Evolutionary conservation across 495 filamentous ascomycete genomes (phyloP), one percentile per base, ranked within the genome.

Genomic region (Durotheca rogersii): DNA sequence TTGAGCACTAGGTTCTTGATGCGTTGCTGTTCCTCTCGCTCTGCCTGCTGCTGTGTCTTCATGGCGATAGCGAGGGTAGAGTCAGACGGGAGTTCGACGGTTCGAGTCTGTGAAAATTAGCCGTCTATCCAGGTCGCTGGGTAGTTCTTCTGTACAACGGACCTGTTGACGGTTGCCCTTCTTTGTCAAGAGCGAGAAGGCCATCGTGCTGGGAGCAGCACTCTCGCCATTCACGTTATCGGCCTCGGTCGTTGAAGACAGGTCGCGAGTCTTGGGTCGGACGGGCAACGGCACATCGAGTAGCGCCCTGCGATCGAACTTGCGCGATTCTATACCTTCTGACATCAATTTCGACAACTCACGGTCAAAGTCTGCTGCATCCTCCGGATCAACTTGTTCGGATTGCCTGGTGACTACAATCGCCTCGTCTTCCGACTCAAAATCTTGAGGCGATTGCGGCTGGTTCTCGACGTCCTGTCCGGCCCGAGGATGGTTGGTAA

Each of bases 281-380:
- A 99, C 91, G 1, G 93, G 93, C 14, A 99, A 65, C 1, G 94
- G 90, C 21, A 97, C 87, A 62, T 99, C 93, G 62, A 99, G 95
- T 33, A 94, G 72, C 23, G 84, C 83, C 68, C 95, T 96, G 34
- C 93, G 88, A 59, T 99, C 92, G 56, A 94, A 93, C 58, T 92
- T 93, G 42, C 94, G 79, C 6, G 90, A 89, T 29, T 97, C 94
- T 65, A 94, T 71, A 72, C 91, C 95, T 62, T 99, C 93, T 52
- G 90, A 79, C 94, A 97, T 96, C 84, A 99, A 88, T 69, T 96
- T 97, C 12, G 94, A 91, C 67, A 94, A 90, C 71, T 97, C 93
- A 59, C 93, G 89, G 60, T 97, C 94, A 60, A 99, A 99, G 29
- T 99, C 94, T 4, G 92, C 93, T 53, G 97, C 93, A 33, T 83